Evolutionary conservation across 2,329 filamentous ascomycete genomes (phyloP), one percentile per base, ranked within the genome.

Genomic region (Hymenoscyphus salicellus): DNA sequence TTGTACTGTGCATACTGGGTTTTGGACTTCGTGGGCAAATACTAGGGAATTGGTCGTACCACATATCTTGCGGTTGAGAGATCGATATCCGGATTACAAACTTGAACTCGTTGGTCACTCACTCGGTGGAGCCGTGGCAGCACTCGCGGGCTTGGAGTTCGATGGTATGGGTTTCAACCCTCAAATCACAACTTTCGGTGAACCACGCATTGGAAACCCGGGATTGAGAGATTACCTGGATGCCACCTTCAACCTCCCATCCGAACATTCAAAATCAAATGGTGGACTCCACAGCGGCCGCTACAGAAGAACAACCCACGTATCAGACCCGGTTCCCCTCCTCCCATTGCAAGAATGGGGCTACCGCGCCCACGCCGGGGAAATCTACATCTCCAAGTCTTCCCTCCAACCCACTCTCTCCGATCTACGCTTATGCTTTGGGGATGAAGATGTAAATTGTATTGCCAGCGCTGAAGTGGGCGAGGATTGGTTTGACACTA

Each of bases 1-100:
- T 76, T 99, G 95, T 77, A 96, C 91, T 5, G 94, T 98, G 1
- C 95, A 99, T 75, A 88, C 87, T 66, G 95, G 95, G 20, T 99
- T 99, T 77, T 85, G 95, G 74, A 82, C 84, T 17, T 93, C 92
- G 0, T 99, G 95, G 94, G 80, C 84, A 60, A 87, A 88, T 73
- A 91, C 93, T 0, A 85, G 92, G 58, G 79, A 83, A 33, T 79
- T 84, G 1, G 86, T 99, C 32, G 76, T 97, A 17, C 85, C 89
- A 0, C 80, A 87, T 32, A 79, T 99, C 3, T 79, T 85, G 62
- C 77, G 79, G 5, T 80, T 91, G 5, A 80, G 84, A 28, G 75
- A 80, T 17, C 78, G 84, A 52, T 84, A 94, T 73, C 91, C 91
- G 0, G 79, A 84, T 28, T 94, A 96, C 72, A 80, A 86, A 49